Evolutionary conservation across 176 grass and related monocot species (phyloP).

Genomic region (Cenchrus purpureus): DNA sequence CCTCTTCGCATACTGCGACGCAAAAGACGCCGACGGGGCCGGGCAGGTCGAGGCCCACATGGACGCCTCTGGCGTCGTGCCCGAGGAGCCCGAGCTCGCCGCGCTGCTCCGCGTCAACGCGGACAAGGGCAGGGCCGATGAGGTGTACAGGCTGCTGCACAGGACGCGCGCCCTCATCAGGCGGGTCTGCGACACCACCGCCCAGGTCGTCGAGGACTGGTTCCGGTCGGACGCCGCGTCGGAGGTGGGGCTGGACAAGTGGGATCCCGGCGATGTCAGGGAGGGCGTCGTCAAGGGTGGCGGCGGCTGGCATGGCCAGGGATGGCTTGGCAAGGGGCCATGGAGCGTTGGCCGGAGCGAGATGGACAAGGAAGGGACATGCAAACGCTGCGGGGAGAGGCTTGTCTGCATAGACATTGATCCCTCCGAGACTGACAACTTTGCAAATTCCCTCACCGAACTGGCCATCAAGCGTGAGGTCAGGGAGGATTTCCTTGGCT

Average conservation of each 20-base stretch:
- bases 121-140: conserved; percentile 42
- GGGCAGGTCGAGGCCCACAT: conserved; percentile 73
- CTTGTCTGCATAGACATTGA: conserved; percentile 91
- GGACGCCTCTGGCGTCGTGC: conserved; percentile 55
- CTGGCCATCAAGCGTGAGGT: conserved; percentile 58
- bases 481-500: conserved; percentile 53
- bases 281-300: conserved; percentile 63
- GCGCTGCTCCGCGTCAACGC: conserved; percentile 66
- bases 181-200: conserved; percentile 66
- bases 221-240: conserved; percentile 55
- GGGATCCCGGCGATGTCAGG: conserved; percentile 70
- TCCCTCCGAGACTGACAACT: conserved; percentile 70
- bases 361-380: conserved; percentile 69
- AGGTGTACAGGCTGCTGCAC: conserved; percentile 85
- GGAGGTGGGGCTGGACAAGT: conserved; percentile 46
- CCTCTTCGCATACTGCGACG: conserved; percentile 76
- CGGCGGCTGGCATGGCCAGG: conserved; percentile 88
- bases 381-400: conserved; percentile 65
- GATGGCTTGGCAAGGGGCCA: conserved; percentile 83
- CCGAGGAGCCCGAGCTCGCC: conserved; percentile 78
- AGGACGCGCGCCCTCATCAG: conserved; percentile 56
- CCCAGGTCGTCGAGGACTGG: conserved; percentile 65
- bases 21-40: conserved; percentile 59
- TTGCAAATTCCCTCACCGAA: conserved; percentile 60
- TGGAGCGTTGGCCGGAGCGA: conserved; percentile 68